Conservation (phyloP, 2,329 filamentous ascomycete genomes). For the Fusarium brachygibbosum region DNA sequence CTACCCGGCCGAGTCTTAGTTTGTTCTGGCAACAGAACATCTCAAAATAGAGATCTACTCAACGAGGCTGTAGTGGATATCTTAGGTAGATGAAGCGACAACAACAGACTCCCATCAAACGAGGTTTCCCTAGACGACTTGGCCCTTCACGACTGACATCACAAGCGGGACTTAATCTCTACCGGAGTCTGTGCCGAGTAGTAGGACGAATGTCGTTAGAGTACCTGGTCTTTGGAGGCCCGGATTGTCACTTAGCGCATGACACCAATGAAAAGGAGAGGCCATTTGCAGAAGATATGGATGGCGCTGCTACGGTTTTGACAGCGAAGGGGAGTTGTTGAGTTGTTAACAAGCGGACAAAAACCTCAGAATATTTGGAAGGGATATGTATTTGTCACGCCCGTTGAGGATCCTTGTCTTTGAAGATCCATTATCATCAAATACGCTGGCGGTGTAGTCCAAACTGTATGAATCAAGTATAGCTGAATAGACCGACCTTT, state of each 20-base stretch:
- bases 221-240: neutral
- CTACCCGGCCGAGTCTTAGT: no score
- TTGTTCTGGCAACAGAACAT: no score
- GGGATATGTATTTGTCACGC: neutral
- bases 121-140: no score
- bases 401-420: slow-evolving; percentile 5
- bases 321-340: neutral
- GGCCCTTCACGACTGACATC: no score
- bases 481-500: neutral
- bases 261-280: neutral
- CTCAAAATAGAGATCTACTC: no score
- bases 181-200: neutral
- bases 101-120: no score
- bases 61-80: no score
- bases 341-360: neutral
- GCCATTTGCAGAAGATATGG: neutral
- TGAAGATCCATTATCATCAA: neutral
- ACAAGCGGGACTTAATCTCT: neutral
- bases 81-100: no score
- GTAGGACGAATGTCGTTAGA: neutral
- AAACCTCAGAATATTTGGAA: neutral
- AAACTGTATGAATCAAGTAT: neutral
- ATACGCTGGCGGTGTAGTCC: neutral
- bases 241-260: neutral
- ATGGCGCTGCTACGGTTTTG: neutral